These are phyloP conservation scores for Candida maesae DNA, from an alignment of 805 yeast genomes.

Conservation along the genomic window DNA sequence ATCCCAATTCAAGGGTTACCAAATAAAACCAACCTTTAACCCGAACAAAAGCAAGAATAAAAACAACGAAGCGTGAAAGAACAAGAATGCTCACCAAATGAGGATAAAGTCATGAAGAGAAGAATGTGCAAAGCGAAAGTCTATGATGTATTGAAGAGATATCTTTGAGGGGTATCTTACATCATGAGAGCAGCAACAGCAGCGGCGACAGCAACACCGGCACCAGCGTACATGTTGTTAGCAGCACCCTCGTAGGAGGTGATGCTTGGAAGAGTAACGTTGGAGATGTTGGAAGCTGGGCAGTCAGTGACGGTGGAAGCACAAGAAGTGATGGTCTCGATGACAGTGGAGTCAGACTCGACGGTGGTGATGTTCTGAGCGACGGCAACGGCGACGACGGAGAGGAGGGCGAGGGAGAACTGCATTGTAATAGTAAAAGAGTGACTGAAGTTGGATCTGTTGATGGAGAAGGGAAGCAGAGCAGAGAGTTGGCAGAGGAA, in stretches of 20 bases:
- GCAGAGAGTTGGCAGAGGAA: not conserved
- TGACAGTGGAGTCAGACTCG: conserved; percentile 11
- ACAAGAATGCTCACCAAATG: not conserved
- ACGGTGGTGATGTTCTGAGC: conserved; percentile 22
- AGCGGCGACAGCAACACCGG: conserved; percentile 30
- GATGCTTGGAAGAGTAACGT: conserved; percentile 25
- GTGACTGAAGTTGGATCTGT: conserved; percentile 25
- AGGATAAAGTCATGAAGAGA: not conserved
- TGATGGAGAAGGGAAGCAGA: conserved; percentile 7
- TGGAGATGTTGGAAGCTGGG: conserved; percentile 20
- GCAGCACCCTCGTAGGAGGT: conserved; percentile 30
- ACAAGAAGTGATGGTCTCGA: conserved; percentile 19
- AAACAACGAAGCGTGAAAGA: too few relatives aligned
- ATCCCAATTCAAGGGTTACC: conserved; percentile 1
- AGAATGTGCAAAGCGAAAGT: not conserved
- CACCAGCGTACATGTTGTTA: conserved; percentile 22
- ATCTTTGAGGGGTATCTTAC: conserved; percentile 21
- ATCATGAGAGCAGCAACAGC: conserved; percentile 29
- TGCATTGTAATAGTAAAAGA: conserved; percentile 28
- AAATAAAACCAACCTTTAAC: conserved; percentile 1
- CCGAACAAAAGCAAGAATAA: not conserved
- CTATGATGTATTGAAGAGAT: not conserved
- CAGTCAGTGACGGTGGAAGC: conserved; percentile 17
- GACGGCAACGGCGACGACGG: conserved; percentile 26
- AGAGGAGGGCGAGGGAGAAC: conserved; percentile 28